Evolutionary conservation across 2,329 filamentous ascomycete species (phyloP).

Genomic region (Phaeosphaeriaceae sp.): DNA sequence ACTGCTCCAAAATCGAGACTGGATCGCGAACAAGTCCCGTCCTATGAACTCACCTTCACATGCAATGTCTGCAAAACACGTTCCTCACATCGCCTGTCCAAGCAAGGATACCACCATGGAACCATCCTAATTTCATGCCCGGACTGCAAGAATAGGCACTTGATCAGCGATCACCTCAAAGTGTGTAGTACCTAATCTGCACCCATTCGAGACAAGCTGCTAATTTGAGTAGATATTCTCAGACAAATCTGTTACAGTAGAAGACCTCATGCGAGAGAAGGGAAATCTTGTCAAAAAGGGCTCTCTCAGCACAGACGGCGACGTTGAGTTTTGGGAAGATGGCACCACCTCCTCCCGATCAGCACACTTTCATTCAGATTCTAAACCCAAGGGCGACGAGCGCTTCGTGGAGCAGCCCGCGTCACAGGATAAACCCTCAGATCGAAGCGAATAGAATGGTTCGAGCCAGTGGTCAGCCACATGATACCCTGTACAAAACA

Average conservation of each 20-base stretch:
- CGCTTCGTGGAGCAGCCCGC: conserved; percentile 26
- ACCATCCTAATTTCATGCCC: conserved; percentile 90
- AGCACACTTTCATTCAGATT: conserved; percentile 41
- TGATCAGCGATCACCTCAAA: conserved; percentile 89
- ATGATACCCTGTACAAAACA: conserved; percentile 18
- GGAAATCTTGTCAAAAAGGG: conserved; percentile 77
- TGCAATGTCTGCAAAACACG: conserved; percentile 83
- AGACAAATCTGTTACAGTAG: conserved; percentile 71
- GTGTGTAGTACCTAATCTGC: conserved; percentile 42
- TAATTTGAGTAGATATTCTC: conserved; percentile 67
- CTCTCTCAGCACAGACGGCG: conserved; percentile 75
- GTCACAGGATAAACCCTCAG: conserved; percentile 17
- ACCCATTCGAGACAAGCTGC: not conserved
- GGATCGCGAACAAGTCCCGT: conserved; percentile 59
- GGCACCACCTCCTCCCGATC: conserved; percentile 53
- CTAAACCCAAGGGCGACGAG: conserved; percentile 31
- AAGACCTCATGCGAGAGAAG: conserved; percentile 78
- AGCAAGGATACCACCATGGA: conserved; percentile 93
- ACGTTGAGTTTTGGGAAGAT: conserved; percentile 91
- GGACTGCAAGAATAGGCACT: conserved; percentile 80
- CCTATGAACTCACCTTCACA: conserved; percentile 90
- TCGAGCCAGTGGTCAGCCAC: conserved; percentile 7
- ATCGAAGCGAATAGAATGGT: conserved; percentile 3
- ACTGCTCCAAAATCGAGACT: conserved; percentile 43
- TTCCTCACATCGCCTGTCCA: conserved; percentile 84